Conservation (phyloP, 768 basidiomycete species). For the Tylopilus cervinicoccineus region DNA sequence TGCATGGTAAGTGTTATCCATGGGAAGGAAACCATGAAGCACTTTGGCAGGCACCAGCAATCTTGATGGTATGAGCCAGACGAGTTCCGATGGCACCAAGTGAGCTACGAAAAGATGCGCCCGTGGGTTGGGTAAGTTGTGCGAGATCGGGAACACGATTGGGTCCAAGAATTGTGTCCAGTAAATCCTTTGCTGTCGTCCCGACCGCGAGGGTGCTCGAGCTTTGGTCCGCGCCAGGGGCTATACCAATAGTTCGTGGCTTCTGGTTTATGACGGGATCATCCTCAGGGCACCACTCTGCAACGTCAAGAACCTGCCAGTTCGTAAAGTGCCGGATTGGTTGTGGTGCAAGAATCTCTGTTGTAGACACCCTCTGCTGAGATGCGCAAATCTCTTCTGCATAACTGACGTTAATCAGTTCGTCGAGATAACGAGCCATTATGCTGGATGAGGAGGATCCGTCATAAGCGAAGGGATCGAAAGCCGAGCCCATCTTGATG, state of each 20-base stretch:
- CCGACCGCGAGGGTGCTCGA: background rate
- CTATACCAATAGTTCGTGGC: conserved; percentile 25
- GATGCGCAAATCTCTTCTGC: background rate
- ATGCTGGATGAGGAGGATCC: conserved; percentile 9
- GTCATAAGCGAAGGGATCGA: conserved; percentile 24
- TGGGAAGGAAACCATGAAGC: conserved; percentile 21
- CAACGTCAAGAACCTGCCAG: conserved; percentile 10
- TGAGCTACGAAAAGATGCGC: conserved; percentile 25
- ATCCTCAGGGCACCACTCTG: conserved; percentile 29
- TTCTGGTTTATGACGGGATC: conserved; percentile 30
- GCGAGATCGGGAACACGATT: conserved; percentile 1
- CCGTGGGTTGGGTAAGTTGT: conserved; percentile 7
- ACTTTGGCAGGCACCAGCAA: conserved; percentile 15
- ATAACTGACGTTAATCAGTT: conserved; percentile 12
- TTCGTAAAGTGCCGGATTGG: conserved; percentile 7
- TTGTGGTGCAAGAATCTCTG: conserved; percentile 14
- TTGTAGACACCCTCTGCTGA: background rate
- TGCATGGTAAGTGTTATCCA: conserved; percentile 7
- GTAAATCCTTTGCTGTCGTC: conserved; percentile 25
- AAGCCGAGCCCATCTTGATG: conserved; percentile 24
- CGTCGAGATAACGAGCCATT: conserved; percentile 21
- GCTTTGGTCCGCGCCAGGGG: conserved; percentile 23
- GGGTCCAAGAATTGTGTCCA: conserved; percentile 26
- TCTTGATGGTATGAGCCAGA: conserved; percentile 19
- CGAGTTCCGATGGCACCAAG: conserved; percentile 23